Evolutionary conservation across 129 eudicot genomes (phyloP).

Genomic region (Chrysanthemum makinoi): DNA sequence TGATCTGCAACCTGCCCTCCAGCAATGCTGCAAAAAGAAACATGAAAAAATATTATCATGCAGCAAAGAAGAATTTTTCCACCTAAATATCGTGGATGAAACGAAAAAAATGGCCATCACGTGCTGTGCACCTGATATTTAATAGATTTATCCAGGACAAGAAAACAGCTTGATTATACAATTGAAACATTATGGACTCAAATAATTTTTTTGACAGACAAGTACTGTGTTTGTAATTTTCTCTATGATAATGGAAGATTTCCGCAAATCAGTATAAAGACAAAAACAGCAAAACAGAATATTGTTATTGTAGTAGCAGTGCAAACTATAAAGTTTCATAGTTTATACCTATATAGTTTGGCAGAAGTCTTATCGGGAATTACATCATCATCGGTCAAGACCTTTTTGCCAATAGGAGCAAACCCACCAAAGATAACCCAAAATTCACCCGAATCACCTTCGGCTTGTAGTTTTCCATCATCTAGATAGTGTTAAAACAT

Average conservation of each 20-base stretch:
- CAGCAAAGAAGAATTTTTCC: not conserved
- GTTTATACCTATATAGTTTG: conserved; percentile 63
- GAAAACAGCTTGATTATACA: no score
- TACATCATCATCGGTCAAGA: conserved; percentile 78
- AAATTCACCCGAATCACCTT: conserved; percentile 93
- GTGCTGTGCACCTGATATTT: no score
- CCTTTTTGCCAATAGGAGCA: conserved; percentile 95
- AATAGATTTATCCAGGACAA: no score
- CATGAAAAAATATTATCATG: not conserved
- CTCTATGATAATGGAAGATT: no score
- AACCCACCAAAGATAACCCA: conserved; percentile 99
- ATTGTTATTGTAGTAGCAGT: not conserved
- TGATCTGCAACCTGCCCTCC: conserved; percentile 60
- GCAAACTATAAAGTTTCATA: not conserved
- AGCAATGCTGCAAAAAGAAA: conserved; percentile 55
- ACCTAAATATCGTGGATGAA: not conserved
- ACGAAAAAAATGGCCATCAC: no score
- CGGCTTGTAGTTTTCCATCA: conserved; percentile 95
- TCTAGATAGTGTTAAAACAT: conserved; percentile 32
- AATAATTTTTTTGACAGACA: no score
- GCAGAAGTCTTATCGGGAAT: conserved; percentile 72
- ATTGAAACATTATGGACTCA: no score
- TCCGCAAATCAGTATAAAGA: no score
- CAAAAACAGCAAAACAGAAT: not conserved
- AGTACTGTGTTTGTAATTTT: no score